These are phyloP conservation scores for Solanum chiquidenum DNA, from an alignment of 257 asterid species.

Conservation along the genomic window DNA sequence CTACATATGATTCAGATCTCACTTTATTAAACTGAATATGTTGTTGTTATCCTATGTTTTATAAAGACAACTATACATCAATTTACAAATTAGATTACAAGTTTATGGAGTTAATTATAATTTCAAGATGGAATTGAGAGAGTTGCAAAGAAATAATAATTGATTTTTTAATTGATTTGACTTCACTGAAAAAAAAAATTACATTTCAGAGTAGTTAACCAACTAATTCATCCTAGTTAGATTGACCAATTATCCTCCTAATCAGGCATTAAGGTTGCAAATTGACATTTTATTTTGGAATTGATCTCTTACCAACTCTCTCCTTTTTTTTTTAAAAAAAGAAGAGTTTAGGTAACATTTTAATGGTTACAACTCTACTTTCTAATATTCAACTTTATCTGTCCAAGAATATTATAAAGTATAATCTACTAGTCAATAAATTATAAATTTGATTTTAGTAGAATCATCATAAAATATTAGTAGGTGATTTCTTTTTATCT, in stretches of 20 bases:
- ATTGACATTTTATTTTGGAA: background rate
- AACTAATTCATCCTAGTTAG: background rate
- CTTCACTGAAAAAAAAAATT: background rate
- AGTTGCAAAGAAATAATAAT: no score
- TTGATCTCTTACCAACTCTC: background rate
- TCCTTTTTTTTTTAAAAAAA: background rate
- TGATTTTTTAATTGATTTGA: background rate
- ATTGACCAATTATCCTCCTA: background rate
- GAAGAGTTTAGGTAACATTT: background rate
- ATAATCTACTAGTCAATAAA: background rate
- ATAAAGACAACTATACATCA: background rate
- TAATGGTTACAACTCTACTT: background rate
- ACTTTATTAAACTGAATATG: rapidly evolving
- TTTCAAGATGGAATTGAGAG: background rate
- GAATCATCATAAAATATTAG: background rate
- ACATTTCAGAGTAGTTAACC: background rate
- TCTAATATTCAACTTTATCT: background rate
- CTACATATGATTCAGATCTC: rapidly evolving
- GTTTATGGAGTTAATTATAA: background rate
- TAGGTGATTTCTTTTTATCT: background rate
- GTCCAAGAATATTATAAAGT: background rate
- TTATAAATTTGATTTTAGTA: rapidly evolving
- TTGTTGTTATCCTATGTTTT: background rate
- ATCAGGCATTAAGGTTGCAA: background rate
- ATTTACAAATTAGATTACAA: background rate